Percentiles rank a stretch among this genome's conserved stretches.
Conservation (phyloP, 2,329 filamentous ascomycete species). For the Aphanocladium album region DNA sequence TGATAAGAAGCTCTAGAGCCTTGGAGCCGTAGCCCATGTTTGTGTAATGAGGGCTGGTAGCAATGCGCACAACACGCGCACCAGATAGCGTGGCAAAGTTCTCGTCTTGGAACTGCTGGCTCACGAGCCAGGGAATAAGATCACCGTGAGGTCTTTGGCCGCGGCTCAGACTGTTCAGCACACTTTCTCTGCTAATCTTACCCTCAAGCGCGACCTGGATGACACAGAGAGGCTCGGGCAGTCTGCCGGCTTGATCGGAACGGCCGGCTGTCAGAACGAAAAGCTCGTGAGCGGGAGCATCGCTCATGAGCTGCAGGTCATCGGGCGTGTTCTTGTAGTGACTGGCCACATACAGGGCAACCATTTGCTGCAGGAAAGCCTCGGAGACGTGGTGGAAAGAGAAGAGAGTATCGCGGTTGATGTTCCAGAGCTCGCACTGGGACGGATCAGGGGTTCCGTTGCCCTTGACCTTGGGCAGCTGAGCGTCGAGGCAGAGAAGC, state of each 20-base stretch:
- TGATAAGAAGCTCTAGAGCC: conserved; percentile 77
- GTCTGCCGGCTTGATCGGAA: conserved; percentile 65
- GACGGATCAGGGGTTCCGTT: conserved; percentile 85
- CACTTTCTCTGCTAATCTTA: conserved; percentile 87
- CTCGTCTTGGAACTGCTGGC: conserved; percentile 96
- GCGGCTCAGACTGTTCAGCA: conserved; percentile 81
- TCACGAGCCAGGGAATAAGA: conserved; percentile 94
- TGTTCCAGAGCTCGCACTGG: conserved; percentile 84
- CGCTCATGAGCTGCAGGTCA: conserved; percentile 96
- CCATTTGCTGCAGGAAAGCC: conserved; percentile 96
- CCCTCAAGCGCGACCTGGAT: conserved; percentile 93
- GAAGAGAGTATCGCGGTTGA: conserved; percentile 96
- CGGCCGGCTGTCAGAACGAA: conserved; percentile 90
- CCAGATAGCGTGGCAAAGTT: conserved; percentile 93
- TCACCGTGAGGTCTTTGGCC: conserved; percentile 88
- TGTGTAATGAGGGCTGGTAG: conserved; percentile 90
- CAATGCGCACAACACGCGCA: conserved; percentile 87
- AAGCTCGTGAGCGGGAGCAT: conserved; percentile 92
- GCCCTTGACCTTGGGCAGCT: conserved; percentile 74
- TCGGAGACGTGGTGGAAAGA: conserved; percentile 97
- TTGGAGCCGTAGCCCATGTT: conserved; percentile 91
- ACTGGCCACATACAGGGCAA: conserved; percentile 92
- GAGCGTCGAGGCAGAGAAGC: conserved; percentile 88
- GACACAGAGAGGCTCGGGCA: conserved; percentile 91
- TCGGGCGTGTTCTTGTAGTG: conserved; percentile 99